These are phyloP conservation scores for Punica granatum DNA, from an alignment of 345 rosid species.

Conservation along the genomic window DNA sequence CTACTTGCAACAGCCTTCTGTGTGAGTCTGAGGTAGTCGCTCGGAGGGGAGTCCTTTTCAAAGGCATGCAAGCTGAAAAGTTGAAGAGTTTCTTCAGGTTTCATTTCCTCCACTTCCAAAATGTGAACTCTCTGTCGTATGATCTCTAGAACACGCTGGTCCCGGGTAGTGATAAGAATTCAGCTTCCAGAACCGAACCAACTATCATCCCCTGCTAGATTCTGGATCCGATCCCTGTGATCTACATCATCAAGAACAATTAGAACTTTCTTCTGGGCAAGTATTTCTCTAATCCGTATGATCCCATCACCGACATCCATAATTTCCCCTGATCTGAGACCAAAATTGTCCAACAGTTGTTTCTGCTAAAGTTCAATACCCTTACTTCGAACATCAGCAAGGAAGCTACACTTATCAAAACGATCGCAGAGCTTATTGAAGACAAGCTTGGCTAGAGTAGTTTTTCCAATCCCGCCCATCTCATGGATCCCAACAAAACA, in stretches of 20 bases:
- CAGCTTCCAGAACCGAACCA: slow-evolving; percentile 1
- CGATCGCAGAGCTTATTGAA: not conserved
- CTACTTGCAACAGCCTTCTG: not conserved
- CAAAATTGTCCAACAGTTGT: not conserved
- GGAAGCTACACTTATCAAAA: not conserved
- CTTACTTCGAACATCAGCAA: not conserved
- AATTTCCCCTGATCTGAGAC: not conserved
- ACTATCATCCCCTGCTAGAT: not conserved
- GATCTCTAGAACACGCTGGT: not conserved
- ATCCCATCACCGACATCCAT: not conserved
- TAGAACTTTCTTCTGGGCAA: not conserved
- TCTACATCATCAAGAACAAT: slow-evolving; percentile 2
- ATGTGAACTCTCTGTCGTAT: not conserved
- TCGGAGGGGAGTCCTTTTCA: not conserved
- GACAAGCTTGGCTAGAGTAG: not conserved
- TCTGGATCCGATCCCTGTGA: not conserved
- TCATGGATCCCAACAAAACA: not conserved
- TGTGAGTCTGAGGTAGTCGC: not conserved
- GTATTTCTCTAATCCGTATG: not conserved
- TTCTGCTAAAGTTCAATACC: not conserved
- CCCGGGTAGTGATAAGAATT: slow-evolving; percentile 9
- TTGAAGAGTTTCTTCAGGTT: not conserved
- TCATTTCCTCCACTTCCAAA: not conserved
- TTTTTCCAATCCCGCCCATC: slow-evolving; percentile 6
- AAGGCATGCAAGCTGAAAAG: slow-evolving; percentile 9